Evolutionary conservation across 257 asterid species (phyloP).

Genomic region (Gentiana straminea): DNA sequence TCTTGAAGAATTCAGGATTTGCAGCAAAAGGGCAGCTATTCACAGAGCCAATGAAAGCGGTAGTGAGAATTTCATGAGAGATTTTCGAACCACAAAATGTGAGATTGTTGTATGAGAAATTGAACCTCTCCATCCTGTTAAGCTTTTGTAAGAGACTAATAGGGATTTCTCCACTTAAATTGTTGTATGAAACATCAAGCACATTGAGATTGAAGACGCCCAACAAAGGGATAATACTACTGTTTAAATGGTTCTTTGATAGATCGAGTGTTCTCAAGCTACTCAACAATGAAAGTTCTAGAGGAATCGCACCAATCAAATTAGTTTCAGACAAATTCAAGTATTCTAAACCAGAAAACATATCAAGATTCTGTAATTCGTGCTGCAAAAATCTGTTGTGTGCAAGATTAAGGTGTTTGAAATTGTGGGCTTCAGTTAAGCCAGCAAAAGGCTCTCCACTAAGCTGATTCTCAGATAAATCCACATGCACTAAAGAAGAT

Average conservation of each 20-base stretch:
- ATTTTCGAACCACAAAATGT: constrained; percentile 53
- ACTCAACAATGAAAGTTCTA: constrained; percentile 35
- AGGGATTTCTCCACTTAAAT: constrained; percentile 83
- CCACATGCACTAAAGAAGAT: constrained; percentile 52
- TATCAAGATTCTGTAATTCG: constrained; percentile 28
- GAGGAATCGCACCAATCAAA: constrained; percentile 58
- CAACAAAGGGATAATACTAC: constrained; percentile 42
- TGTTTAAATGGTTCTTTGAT: constrained; percentile 59
- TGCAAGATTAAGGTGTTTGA: constrained; percentile 61
- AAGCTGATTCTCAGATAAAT: constrained; percentile 55
- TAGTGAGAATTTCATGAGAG: constrained; percentile 27
- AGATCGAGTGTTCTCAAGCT: constrained; percentile 61
- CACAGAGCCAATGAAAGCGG: constrained; percentile 54
- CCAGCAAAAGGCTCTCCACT: constrained; percentile 50
- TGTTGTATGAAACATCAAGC: constrained; percentile 72
- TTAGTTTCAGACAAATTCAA: constrained; percentile 64
- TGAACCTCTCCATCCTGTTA: constrained; percentile 48
- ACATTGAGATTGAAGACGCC: constrained; percentile 31
- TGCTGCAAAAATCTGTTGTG: constrained; percentile 53
- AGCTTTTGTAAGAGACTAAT: constrained; percentile 36
- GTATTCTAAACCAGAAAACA: constrained; percentile 48
- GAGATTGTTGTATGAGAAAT: constrained; percentile 83
- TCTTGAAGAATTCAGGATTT: constrained; percentile 48
- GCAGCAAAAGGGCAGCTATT: constrained; percentile 91
- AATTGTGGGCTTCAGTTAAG: constrained; percentile 30